These are phyloP conservation scores for Eustoma russellianum DNA, from an alignment of 257 asterid species.

Conservation along the genomic window DNA sequence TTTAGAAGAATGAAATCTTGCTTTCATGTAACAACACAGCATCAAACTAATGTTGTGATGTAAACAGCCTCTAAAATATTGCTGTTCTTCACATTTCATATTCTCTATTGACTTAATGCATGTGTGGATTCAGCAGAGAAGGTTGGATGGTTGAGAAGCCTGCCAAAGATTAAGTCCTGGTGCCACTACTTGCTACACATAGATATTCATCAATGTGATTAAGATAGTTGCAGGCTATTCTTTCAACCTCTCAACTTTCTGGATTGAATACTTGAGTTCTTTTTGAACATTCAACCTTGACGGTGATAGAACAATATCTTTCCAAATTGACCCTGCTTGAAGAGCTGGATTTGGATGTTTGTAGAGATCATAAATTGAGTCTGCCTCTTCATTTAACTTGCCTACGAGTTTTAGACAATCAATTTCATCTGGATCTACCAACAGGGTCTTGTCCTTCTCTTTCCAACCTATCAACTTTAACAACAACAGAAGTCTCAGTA, in stretches of 20 bases:
- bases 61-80: background rate
- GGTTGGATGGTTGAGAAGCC: slow-evolving; percentile 1
- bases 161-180: slow-evolving; percentile 5
- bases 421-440: slow-evolving; percentile 93
- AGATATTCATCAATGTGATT: background rate
- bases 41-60: too few species aligned
- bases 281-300: slow-evolving; percentile 86
- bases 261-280: slow-evolving; percentile 81
- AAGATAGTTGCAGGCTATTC: slow-evolving; percentile 10
- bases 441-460: slow-evolving; percentile 71
- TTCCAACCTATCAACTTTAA: slow-evolving; percentile 89
- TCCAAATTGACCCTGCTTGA: slow-evolving; percentile 79
- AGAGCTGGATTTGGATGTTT: slow-evolving; percentile 59
- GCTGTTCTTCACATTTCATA: background rate
- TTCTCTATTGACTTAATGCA: background rate
- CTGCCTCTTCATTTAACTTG: slow-evolving; percentile 57
- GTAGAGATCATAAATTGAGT: slow-evolving; percentile 67
- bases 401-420: slow-evolving; percentile 40
- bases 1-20: too few species aligned
- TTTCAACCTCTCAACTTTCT: slow-evolving; percentile 53
- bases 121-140: slow-evolving; percentile 1
- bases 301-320: slow-evolving; percentile 89
- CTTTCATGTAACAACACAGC: too few species aligned
- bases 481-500: slow-evolving; percentile 3
- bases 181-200: background rate